Conservation (phyloP, 2,329 filamentous ascomycete species). For the Penicillium sp. region DNA sequence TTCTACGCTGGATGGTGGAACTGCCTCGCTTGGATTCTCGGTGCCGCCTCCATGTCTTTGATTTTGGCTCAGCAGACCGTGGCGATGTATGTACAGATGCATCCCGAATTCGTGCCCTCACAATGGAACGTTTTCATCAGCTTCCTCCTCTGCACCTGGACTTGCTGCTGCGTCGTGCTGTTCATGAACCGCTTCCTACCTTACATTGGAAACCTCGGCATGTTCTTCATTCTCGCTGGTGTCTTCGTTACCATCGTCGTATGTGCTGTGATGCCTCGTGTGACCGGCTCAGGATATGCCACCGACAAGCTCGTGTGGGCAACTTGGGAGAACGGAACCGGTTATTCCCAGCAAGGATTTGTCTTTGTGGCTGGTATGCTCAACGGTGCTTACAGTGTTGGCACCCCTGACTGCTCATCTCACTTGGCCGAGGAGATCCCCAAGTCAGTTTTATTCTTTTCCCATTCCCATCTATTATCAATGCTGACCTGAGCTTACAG, state of each 20-base stretch:
- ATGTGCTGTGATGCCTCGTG: constrained; percentile 53
- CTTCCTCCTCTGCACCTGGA: constrained; percentile 57
- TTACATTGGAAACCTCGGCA: constrained; percentile 55
- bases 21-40: constrained; percentile 58
- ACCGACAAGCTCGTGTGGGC: constrained; percentile 55
- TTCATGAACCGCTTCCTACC: constrained; percentile 55
- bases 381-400: constrained; percentile 68
- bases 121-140: constrained; percentile 61
- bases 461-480: not conserved
- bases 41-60: constrained; percentile 57
- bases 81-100: constrained; percentile 60
- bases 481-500: constrained; percentile 19
- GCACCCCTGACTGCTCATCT: constrained; percentile 63
- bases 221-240: constrained; percentile 56
- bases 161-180: constrained; percentile 52
- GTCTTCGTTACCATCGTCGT: constrained; percentile 56
- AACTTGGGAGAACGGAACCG: constrained; percentile 51
- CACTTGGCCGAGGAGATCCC: constrained; percentile 66
- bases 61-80: constrained; percentile 61
- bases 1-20: constrained; percentile 50
- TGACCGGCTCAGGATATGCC: constrained; percentile 44
- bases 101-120: constrained; percentile 52
- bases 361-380: constrained; percentile 65
- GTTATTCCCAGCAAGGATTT: constrained; percentile 53
- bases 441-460: constrained; percentile 21